Evolutionary conservation across 202 grass and related monocot species (phyloP), one percentile per base, ranked within the genome.

Genomic region (Eragrostis tef): DNA sequence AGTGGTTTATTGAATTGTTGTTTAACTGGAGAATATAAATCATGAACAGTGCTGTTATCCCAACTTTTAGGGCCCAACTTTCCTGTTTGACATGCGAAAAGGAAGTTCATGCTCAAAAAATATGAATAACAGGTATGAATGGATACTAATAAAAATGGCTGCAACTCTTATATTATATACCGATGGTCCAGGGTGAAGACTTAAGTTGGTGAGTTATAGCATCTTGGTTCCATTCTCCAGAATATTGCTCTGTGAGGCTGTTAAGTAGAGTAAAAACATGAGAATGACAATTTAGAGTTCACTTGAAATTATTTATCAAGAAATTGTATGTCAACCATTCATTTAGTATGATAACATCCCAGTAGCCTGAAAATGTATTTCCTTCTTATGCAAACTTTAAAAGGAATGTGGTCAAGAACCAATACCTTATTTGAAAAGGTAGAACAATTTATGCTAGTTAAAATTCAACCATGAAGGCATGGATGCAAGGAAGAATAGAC

Each of bases 231-330:
- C 79, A 73, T 71, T 86, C 83, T 64, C 51, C 44, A 74, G 80
- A 81, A 77, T 24, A 74, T 24, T 90, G 85, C 44, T 78, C 83
- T 19, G 73, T 81, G 43, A 81, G 78, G 79, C 91, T 90, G 88
- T 41, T 62, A 41, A 42, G 45, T 42, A 83, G 20, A 84, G 15
- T 73, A 11, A 59, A 69, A 70, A 11, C 39, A 77, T 84, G 81
- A 24, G 43, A 75, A 21, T 46, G 21, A 0, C 3, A 58, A 16
- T 45, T 79, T 54, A 54, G 12, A 79, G 20, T 80, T 80, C 34
- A 19, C 34, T 44, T 27, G 63, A 25, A 68, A 26, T 44, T 56
- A 14, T 44, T 54, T 16, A 21, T 9, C 11, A 54, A n/a, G 34
- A 39, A 39, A 26, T 44, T 56, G 21, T 44, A 67, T 16, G 36